phyloP scores from a whole-genome alignment of 2,329 filamentous ascomycete genomes.

The Claviceps fusiformis region DNA sequence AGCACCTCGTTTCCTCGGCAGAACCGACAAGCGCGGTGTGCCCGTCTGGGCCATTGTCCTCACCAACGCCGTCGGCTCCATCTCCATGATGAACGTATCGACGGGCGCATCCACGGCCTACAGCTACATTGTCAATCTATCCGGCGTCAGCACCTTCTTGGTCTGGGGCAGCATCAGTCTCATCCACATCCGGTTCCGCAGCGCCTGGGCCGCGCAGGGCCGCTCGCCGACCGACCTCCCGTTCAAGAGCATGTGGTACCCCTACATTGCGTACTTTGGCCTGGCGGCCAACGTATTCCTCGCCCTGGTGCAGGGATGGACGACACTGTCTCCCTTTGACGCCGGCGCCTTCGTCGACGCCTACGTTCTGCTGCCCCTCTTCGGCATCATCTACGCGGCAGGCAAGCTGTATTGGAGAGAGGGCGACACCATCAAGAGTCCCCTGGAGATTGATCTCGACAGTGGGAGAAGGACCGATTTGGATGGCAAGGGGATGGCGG shows the following conservation, averaged over 20 bases:
- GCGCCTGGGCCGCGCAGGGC: slow-evolving; percentile 47
- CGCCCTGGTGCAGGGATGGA: slow-evolving; percentile 48
- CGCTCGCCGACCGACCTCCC: slow-evolving; percentile 39
- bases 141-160: slow-evolving; percentile 56
- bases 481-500: slow-evolving; percentile 25
- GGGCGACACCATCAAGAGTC: slow-evolving; percentile 36
- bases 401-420: slow-evolving; percentile 39
- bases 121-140: slow-evolving; percentile 55
- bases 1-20: slow-evolving; percentile 55
- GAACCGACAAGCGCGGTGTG: slow-evolving; percentile 51
- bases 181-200: slow-evolving; percentile 58
- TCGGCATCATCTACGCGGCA: slow-evolving; percentile 39
- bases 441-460: slow-evolving; percentile 41
- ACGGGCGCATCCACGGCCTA: slow-evolving; percentile 54
- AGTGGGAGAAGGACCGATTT: slow-evolving; percentile 41
- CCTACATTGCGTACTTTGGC: slow-evolving; percentile 46
- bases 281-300: slow-evolving; percentile 44
- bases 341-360: slow-evolving; percentile 48
- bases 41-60: slow-evolving; percentile 49
- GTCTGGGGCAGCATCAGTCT: slow-evolving; percentile 60
- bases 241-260: slow-evolving; percentile 40
- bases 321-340: slow-evolving; percentile 42
- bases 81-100: slow-evolving; percentile 64
- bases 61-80: slow-evolving; percentile 55
- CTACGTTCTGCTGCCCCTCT: slow-evolving; percentile 47